phyloP scores from a whole-genome alignment of 176 grass and related monocot species.

The Aegilops umbellulata region DNA sequence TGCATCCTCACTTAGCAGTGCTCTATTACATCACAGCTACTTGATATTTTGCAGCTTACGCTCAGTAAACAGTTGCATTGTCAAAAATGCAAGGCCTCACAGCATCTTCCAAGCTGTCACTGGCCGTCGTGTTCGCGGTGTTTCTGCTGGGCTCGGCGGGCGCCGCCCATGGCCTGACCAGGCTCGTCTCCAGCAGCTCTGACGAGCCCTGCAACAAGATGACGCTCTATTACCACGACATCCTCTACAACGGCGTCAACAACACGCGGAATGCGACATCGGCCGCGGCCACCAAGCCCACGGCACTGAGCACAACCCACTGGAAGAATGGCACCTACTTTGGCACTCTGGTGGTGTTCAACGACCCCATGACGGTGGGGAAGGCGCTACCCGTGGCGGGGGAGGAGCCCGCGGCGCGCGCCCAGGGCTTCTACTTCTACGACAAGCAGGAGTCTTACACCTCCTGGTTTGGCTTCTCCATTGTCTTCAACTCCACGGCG shows the following conservation, averaged over 20 bases:
- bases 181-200: not conserved
- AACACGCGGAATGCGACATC: too few species aligned
- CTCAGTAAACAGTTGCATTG: not conserved
- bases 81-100: not conserved
- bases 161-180: not conserved
- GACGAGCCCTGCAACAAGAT: not conserved
- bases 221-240: not conserved
- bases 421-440: too few species aligned
- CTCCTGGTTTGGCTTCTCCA: too few species aligned
- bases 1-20: not conserved
- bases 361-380: not conserved
- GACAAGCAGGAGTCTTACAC: too few species aligned
- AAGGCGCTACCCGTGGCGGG: not conserved
- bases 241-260: too few species aligned
- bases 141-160: not conserved
- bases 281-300: too few species aligned
- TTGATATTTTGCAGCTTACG: too few species aligned
- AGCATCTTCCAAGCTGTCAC: not conserved
- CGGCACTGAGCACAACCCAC: not conserved
- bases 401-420: conserved; percentile 1
- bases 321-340: not conserved
- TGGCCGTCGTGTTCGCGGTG: not conserved
- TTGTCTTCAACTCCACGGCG: too few species aligned
- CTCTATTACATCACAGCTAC: too few species aligned
- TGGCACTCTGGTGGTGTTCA: not conserved